phyloP scores from a whole-genome alignment of 331 rosid species.

The Rhamnella rubrinervis region DNA sequence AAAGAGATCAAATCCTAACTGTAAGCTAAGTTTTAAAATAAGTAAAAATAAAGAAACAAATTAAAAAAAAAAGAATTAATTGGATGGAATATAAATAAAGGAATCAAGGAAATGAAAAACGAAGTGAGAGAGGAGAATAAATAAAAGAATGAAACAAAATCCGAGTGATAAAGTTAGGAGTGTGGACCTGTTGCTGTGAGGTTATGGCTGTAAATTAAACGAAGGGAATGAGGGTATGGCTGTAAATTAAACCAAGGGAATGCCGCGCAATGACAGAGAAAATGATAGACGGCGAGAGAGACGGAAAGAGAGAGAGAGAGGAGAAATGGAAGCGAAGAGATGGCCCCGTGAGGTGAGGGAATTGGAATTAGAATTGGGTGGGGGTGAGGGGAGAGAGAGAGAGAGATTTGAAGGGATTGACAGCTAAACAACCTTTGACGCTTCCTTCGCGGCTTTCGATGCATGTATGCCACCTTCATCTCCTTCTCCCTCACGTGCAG shows the following conservation, averaged over 20 bases:
- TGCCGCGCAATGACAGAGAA: constrained; percentile 17
- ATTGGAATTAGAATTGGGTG: not conserved
- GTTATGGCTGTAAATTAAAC: too few relatives aligned
- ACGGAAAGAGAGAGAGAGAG: not conserved
- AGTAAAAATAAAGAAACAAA: too few relatives aligned
- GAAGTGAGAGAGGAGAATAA: too few relatives aligned
- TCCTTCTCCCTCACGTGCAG: constrained; percentile 50
- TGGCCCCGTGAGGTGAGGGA: constrained; percentile 26
- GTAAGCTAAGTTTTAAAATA: too few relatives aligned
- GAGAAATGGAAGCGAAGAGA: constrained; percentile 15
- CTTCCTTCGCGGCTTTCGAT: constrained; percentile 56
- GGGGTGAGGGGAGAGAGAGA: constrained; percentile 4
- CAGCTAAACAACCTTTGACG: constrained; percentile 75
- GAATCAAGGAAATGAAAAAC: too few relatives aligned
- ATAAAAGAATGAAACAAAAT: too few relatives aligned
- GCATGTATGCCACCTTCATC: constrained; percentile 12
- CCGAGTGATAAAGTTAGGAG: too few relatives aligned
- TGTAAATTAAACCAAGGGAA: not conserved
- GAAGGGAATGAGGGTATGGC: not conserved
- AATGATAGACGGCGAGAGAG: not conserved
- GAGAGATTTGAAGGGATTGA: constrained; percentile 61
- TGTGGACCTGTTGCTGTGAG: too few relatives aligned
- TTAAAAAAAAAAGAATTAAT: too few relatives aligned
- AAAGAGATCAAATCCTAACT: too few relatives aligned
- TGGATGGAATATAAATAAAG: too few relatives aligned